Evolutionary conservation across 2,329 filamentous ascomycete species (phyloP).

Genomic region (Trichoderma citrinoviride): DNA sequence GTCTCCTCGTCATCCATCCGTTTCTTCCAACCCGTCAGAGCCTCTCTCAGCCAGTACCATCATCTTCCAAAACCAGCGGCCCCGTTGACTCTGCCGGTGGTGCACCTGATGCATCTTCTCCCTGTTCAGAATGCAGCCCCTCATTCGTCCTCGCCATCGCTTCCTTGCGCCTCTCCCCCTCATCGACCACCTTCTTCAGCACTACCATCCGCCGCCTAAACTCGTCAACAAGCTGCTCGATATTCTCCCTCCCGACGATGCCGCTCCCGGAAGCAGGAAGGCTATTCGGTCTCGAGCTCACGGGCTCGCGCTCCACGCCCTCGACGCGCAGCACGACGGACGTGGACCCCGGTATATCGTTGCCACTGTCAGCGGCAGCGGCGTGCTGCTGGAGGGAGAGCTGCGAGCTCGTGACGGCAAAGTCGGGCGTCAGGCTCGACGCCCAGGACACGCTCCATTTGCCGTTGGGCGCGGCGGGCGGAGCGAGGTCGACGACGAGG

Average conservation of each 20-base stretch:
- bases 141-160: slow-evolving; percentile 17
- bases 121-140: slow-evolving; percentile 13
- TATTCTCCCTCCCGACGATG: slow-evolving; percentile 44
- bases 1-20: no score
- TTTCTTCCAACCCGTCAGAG: no score
- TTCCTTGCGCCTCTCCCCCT: slow-evolving; percentile 45
- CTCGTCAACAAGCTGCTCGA: slow-evolving; percentile 51
- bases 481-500: slow-evolving; percentile 55
- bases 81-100: not conserved
- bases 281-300: slow-evolving; percentile 31
- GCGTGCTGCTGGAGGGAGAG: slow-evolving; percentile 44
- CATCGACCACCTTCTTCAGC: slow-evolving; percentile 53
- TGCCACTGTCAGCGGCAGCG: slow-evolving; percentile 25
- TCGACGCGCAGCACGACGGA: slow-evolving; percentile 38
- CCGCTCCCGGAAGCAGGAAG: slow-evolving; percentile 33
- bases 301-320: slow-evolving; percentile 40
- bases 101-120: not conserved
- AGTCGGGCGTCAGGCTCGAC: slow-evolving; percentile 70
- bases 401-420: slow-evolving; percentile 56
- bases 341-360: not conserved
- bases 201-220: slow-evolving; percentile 58
- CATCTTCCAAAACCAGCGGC: no score
- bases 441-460: slow-evolving; percentile 62
- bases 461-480: slow-evolving; percentile 24
- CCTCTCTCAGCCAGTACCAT: no score